These are phyloP conservation scores for Sphaerobolus stellatus DNA, from an alignment of 1,284 basidiomycete genomes.

Conservation along the genomic window DNA sequence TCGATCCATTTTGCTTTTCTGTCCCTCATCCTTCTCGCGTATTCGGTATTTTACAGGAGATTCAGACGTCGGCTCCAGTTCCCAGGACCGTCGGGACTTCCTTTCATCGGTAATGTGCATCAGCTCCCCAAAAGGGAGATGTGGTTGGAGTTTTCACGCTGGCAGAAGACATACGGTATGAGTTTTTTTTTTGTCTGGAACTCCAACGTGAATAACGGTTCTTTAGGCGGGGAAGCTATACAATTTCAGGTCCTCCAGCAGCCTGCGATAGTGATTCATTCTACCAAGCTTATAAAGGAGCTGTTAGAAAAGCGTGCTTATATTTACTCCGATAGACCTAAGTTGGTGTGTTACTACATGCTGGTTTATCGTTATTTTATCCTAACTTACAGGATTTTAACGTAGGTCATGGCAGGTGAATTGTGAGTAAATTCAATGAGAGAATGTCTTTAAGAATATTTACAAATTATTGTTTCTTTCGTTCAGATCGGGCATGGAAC, in stretches of 20 bases:
- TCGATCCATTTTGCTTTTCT: not conserved
- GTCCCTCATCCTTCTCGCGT: not conserved
- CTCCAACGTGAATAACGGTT: not conserved
- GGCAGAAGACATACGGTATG: slow-evolving; percentile 48
- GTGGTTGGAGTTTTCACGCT: slow-evolving; percentile 50
- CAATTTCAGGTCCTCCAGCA: slow-evolving; percentile 46
- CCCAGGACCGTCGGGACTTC: slow-evolving; percentile 44
- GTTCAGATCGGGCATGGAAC: not conserved
- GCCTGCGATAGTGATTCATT: slow-evolving; percentile 33
- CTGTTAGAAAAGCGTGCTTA: slow-evolving; percentile 52
- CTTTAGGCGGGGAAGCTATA: not conserved
- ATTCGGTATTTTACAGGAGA: not conserved
- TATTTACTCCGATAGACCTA: slow-evolving; percentile 49
- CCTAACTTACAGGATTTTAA: not conserved
- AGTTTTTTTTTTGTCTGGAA: not conserved
- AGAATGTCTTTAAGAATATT: not conserved
- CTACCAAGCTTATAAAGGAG: slow-evolving; percentile 47
- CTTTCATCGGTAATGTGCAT: slow-evolving; percentile 47
- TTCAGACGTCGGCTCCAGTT: not conserved
- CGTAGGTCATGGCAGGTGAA: not conserved
- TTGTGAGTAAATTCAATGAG: not conserved
- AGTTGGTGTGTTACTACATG: not conserved
- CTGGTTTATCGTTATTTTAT: not conserved
- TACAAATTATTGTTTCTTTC: no score
- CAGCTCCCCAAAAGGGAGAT: slow-evolving; percentile 48